phyloP scores from a whole-genome alignment of 306 rosid species.

The Cotoneaster glaucophyllus region DNA sequence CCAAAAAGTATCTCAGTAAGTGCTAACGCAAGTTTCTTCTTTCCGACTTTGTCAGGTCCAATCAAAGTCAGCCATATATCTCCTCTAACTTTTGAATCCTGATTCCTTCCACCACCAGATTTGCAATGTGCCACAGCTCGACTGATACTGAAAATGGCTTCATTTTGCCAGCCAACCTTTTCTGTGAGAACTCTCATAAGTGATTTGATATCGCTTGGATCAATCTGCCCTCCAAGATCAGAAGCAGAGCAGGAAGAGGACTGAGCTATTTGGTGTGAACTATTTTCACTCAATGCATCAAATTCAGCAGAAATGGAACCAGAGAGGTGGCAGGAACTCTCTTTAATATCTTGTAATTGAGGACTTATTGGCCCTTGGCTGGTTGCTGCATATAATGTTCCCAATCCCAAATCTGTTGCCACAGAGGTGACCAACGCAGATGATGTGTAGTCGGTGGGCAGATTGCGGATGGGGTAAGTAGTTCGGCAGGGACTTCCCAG shows the following conservation, averaged over 20 bases:
- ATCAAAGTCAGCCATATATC: constrained; percentile 74
- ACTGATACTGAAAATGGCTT: constrained; percentile 55
- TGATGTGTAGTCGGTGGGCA: constrained; percentile 25
- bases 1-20: constrained; percentile 64
- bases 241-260: constrained; percentile 42
- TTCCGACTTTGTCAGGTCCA: constrained; percentile 82
- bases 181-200: constrained; percentile 40
- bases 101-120: constrained; percentile 41
- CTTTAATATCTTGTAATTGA: constrained; percentile 32
- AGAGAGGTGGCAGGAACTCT: constrained; percentile 30
- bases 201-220: constrained; percentile 58
- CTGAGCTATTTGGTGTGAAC: constrained; percentile 27
- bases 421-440: constrained; percentile 48
- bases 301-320: constrained; percentile 50
- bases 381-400: constrained; percentile 54
- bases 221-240: constrained; percentile 32
- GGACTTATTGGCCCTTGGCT: constrained; percentile 39
- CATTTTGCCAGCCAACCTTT: constrained; percentile 75
- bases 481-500: constrained; percentile 21
- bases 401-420: constrained; percentile 91
- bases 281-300: constrained; percentile 33
- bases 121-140: constrained; percentile 40
- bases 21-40: constrained; percentile 61
- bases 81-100: constrained; percentile 41
- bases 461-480: constrained; percentile 22